These are phyloP conservation scores for Monilinia aucupariae DNA, from an alignment of 2,329 filamentous ascomycete species.

Conservation along the genomic window DNA sequence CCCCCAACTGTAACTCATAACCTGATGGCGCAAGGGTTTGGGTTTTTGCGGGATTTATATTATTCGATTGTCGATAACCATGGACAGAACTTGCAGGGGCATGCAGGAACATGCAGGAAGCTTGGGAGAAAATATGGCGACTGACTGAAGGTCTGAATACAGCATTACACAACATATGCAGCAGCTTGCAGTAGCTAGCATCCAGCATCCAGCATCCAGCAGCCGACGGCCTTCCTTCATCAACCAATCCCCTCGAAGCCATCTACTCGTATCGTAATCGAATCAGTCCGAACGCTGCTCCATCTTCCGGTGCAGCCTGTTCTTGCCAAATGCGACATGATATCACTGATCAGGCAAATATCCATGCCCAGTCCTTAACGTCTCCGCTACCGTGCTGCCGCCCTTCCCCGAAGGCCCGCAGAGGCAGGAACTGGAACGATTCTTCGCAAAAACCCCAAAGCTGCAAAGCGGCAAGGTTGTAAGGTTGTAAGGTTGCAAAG, in stretches of 20 bases:
- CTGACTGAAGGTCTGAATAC: not conserved
- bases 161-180: not conserved
- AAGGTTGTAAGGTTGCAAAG: not conserved
- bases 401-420: not conserved
- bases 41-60: constrained; percentile 1
- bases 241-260: not conserved
- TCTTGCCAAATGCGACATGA: constrained; percentile 1
- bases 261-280: not conserved
- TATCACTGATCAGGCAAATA: constrained; percentile 9
- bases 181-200: not conserved
- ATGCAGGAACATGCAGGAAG: not conserved
- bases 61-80: not conserved
- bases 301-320: not conserved
- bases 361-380: constrained; percentile 2
- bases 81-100: not conserved
- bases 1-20: too few species aligned
- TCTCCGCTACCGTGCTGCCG: not conserved
- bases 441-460: not conserved
- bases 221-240: not conserved
- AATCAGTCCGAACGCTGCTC: not conserved
- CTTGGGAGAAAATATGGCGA: not conserved
- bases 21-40: not conserved
- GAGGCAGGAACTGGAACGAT: not conserved
- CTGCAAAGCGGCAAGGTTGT: not conserved
- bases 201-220: too few species aligned